Base-by-base conservation (phyloP, 768 basidiomycete genomes). In the Lactarius hengduanensis region DNA sequence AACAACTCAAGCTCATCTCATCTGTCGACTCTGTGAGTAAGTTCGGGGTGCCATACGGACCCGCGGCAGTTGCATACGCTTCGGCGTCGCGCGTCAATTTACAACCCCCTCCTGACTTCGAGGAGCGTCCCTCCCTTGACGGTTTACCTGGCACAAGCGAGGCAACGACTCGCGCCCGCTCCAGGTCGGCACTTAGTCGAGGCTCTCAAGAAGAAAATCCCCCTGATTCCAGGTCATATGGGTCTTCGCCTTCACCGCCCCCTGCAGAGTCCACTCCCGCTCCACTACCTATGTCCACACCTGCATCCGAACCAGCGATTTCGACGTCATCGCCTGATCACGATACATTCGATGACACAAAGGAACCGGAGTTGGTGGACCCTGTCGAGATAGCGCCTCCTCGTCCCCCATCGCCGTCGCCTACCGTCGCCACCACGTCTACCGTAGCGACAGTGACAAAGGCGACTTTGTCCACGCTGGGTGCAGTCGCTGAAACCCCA, bases 1-100 rank as follows among this genome's bases (percentile, higher is more conserved):
- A 84, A 50, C 83, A 84, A 69, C 75, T 94, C 65, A 87, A 82
- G 73, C 78, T 91, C 63, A 88, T 94, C 63, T 85, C 87, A 53
- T 86, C 84, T 1, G 76, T 87, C 55, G 89, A 91, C 71, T 80
- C 81, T 3, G 80, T 92, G 65, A 84, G 82, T 43, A 80, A 83
- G 65, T 94, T 92, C 71, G 90, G 89, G 1, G 78, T 89, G 63
- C 92, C 92, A 26, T 93, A 90, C 71, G 91, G 91, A 0, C 76
- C 83, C 13, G 91, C 88, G 71, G 91, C 90, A 4, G 79, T 89
- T 34, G 86, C 87, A 38, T 90, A 80, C 9, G 80, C 82, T 38
- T 83, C 83, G 16, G 70, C 80, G 28, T 84, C 82, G 47, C 77
- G 80, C 57, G 71, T 83, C 71, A 75, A 77, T 60, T 56, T 76